phyloP scores from a whole-genome alignment of 2,329 filamentous ascomycete genomes.

The Blastomyces emzantsi region DNA sequence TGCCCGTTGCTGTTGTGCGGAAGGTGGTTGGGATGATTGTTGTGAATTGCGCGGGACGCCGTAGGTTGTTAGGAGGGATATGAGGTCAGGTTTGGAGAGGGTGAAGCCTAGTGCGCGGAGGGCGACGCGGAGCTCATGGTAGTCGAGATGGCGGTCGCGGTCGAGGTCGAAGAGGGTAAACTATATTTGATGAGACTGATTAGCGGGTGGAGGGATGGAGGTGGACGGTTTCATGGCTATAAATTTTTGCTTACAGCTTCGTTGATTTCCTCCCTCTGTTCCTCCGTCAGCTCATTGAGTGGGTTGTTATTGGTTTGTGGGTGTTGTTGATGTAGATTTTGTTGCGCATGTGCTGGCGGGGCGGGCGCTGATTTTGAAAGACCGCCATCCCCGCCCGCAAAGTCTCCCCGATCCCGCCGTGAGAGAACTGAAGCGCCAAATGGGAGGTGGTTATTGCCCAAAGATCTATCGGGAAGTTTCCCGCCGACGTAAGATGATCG shows the following conservation, averaged over 20 bases:
- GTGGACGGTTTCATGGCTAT: not conserved
- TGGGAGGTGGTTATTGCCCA: constrained; percentile 34
- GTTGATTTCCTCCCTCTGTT: constrained; percentile 86
- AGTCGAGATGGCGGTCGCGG: constrained; percentile 88
- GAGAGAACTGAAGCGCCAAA: constrained; percentile 39
- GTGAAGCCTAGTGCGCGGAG: constrained; percentile 94
- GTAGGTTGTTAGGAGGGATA: constrained; percentile 69
- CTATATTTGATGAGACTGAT: constrained; percentile 36
- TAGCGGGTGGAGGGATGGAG: not conserved
- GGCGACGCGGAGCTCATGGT: constrained; percentile 95
- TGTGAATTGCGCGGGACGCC: constrained; percentile 52
- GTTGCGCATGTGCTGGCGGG: constrained; percentile 32
- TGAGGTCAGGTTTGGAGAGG: constrained; percentile 74
- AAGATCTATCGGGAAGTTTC: constrained; percentile 44
- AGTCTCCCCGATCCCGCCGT: constrained; percentile 23
- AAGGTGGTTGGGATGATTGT: constrained; percentile 42
- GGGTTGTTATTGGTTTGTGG: constrained; percentile 37
- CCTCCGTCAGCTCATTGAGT: constrained; percentile 60
- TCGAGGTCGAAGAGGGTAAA: constrained; percentile 96
- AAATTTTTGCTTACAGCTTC: constrained; percentile 61
- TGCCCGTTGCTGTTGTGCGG: constrained; percentile 17
- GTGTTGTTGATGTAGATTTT: constrained; percentile 30
- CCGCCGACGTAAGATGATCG: constrained; percentile 46
- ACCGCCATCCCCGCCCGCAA: constrained; percentile 9
- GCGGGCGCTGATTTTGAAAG: constrained; percentile 25